phyloP scores from a whole-genome alignment of 371 early-diverging fungal genomes.

The Zopfochytrium polystomum region DNA sequence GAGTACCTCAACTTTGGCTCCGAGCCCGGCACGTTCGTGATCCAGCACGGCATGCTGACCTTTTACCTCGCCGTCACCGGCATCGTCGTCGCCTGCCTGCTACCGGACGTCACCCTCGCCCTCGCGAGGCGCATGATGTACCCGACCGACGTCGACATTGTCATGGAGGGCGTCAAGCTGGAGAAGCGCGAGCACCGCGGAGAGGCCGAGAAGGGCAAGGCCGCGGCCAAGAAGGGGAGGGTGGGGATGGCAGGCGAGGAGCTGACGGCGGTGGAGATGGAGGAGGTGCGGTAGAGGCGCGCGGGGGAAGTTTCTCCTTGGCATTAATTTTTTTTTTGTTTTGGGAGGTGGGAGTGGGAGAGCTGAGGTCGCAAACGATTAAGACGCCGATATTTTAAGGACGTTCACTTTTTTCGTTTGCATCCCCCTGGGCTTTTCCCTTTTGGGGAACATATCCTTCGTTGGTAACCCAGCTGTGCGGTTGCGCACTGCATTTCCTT shows the following conservation, averaged over 20 bases:
- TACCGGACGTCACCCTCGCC: slow-evolving; percentile 31
- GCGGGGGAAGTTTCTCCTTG: no score
- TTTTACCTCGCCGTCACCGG: slow-evolving; percentile 32
- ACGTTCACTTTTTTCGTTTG: no score
- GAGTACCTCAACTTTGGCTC: slow-evolving; percentile 25
- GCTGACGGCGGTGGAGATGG: slow-evolving; percentile 3
- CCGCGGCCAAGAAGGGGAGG: not conserved
- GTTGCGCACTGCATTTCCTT: not conserved
- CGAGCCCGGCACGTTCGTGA: slow-evolving; percentile 28
- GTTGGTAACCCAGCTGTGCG: no score
- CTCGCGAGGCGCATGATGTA: slow-evolving; percentile 15
- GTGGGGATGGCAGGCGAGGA: slow-evolving; percentile 8
- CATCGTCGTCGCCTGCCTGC: slow-evolving; percentile 27
- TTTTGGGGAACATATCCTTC: no score
- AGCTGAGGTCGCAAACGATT: no score
- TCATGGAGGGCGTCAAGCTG: slow-evolving; percentile 21
- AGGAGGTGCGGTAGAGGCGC: not conserved
- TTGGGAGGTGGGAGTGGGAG: no score
- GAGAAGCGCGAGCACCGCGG: not conserved
- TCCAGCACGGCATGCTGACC: slow-evolving; percentile 29
- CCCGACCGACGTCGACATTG: slow-evolving; percentile 32
- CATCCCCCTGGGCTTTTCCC: no score
- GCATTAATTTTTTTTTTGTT: no score
- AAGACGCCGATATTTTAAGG: no score
- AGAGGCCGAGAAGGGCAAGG: no score